These are phyloP conservation scores for Aspergillus baeticus DNA, from an alignment of 495 filamentous ascomycete genomes.

Conservation along the genomic window DNA sequence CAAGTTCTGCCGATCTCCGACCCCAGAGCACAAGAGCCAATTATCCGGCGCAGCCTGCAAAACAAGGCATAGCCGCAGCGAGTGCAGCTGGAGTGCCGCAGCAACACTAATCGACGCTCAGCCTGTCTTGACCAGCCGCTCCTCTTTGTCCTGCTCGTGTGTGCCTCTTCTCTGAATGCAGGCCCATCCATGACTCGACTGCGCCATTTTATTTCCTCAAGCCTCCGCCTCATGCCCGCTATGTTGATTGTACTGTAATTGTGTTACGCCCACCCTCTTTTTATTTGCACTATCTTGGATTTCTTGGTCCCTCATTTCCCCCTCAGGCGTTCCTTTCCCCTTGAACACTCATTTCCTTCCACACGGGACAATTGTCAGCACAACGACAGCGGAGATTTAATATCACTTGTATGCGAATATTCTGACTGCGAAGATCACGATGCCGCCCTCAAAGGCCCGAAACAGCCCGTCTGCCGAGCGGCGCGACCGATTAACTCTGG, in stretches of 20 bases:
- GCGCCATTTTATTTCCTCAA: conserved; percentile 15
- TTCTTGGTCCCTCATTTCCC: conserved; percentile 4
- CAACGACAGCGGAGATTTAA: neutral
- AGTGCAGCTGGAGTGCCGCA: neutral
- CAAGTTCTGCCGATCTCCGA: conserved; percentile 30
- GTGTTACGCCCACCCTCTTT: conserved; percentile 3
- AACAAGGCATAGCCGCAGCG: neutral
- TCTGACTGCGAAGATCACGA: conserved; percentile 14
- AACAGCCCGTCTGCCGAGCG: conserved; percentile 45
- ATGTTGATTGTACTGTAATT: conserved; percentile 16
- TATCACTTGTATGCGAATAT: conserved; percentile 15
- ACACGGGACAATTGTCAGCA: neutral
- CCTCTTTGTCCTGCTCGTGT: neutral
- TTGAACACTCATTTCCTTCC: conserved; percentile 11
- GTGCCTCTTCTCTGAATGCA: neutral
- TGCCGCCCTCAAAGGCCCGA: conserved; percentile 47
- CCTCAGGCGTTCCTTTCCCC: conserved; percentile 9
- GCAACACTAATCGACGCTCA: neutral
- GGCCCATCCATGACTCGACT: neutral
- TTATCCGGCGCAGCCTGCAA: neutral
- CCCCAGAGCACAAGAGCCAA: conserved; percentile 14
- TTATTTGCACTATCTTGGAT: conserved; percentile 5
- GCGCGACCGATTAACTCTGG: conserved; percentile 75
- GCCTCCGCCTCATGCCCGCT: conserved; percentile 3
- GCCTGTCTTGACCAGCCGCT: neutral